Conservation (phyloP, 148 eudicot genomes). For the Fagopyrum homotropicum region DNA sequence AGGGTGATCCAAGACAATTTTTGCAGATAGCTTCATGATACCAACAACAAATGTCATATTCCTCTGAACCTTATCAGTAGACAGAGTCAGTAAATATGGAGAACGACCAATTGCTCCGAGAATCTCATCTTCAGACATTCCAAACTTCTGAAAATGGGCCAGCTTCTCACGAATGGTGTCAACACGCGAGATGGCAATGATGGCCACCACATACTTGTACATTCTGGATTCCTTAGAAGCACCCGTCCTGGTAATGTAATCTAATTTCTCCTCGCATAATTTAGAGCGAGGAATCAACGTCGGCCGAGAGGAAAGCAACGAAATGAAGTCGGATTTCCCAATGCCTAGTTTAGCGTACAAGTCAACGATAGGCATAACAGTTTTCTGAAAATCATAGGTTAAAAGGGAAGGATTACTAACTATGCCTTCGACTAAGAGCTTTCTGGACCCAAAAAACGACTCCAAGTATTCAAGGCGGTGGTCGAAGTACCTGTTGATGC, state of each 20-base stretch:
- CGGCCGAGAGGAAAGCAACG: slow-evolving; percentile 53
- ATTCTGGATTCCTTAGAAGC: slow-evolving; percentile 45
- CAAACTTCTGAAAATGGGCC: slow-evolving; percentile 61
- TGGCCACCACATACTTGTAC: slow-evolving; percentile 64
- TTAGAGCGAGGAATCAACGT: slow-evolving; percentile 46
- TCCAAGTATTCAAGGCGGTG: slow-evolving; percentile 38
- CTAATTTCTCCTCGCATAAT: slow-evolving; percentile 50
- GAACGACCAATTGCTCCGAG: slow-evolving; percentile 47
- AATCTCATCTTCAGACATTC: slow-evolving; percentile 60
- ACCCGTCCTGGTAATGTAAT: slow-evolving; percentile 54
- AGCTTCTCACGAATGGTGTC: slow-evolving; percentile 64
- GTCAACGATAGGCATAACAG: slow-evolving; percentile 36
- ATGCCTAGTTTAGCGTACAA: slow-evolving; percentile 51
- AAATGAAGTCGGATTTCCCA: slow-evolving; percentile 32
- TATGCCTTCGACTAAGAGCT: slow-evolving; percentile 44
- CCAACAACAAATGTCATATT: slow-evolving; percentile 65
- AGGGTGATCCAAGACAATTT: slow-evolving; percentile 29
- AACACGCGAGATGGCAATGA: slow-evolving; percentile 54
- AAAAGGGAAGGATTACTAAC: slow-evolving; percentile 69
- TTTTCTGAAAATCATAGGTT: slow-evolving; percentile 41
- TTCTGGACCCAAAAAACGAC: slow-evolving; percentile 50
- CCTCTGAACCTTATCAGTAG: slow-evolving; percentile 66
- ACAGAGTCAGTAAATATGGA: slow-evolving; percentile 49
- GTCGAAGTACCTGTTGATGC: slow-evolving; percentile 28
- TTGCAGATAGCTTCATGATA: slow-evolving; percentile 50